Evolutionary conservation across 768 basidiomycete genomes (phyloP).

Genomic region (Mycena albidolilacea): DNA sequence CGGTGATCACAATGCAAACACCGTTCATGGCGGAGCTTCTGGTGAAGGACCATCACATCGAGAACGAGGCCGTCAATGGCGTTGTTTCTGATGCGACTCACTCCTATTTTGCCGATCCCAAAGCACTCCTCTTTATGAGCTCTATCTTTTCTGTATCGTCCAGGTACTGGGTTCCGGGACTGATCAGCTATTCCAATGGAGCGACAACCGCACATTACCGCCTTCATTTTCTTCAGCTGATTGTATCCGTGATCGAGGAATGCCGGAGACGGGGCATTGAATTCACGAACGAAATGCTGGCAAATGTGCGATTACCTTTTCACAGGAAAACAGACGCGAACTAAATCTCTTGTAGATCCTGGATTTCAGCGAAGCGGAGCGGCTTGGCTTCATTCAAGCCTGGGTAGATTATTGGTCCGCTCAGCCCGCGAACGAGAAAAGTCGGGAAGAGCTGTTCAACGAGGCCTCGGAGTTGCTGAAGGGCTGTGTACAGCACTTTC

Average conservation of each 20-base stretch:
- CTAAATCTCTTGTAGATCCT: background rate
- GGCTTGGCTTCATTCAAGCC: conserved; percentile 11
- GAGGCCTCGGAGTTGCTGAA: conserved; percentile 4
- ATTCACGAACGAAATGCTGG: conserved; percentile 3
- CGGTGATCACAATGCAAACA: conserved; percentile 10
- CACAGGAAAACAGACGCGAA: background rate
- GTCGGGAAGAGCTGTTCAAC: background rate
- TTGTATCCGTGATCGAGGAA: background rate
- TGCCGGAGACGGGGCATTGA: background rate
- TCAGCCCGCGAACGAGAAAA: background rate
- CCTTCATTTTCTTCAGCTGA: conserved; percentile 7
- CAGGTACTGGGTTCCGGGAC: background rate
- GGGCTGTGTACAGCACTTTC: conserved; percentile 23
- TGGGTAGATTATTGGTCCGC: conserved; percentile 1
- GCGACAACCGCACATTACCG: background rate
- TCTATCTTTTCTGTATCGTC: background rate
- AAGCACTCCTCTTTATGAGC: conserved; percentile 3
- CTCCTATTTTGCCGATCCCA: conserved; percentile 4
- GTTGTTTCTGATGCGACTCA: conserved; percentile 1
- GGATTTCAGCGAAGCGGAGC: conserved; percentile 23
- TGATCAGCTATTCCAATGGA: conserved; percentile 8
- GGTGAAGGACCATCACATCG: conserved; percentile 6
- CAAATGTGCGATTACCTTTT: conserved; percentile 2
- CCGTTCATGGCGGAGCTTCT: conserved; percentile 10
- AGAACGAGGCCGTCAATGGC: background rate